Base-by-base conservation (phyloP, 768 basidiomycete species). In the Coprinopsis strossmayeri region DNA sequence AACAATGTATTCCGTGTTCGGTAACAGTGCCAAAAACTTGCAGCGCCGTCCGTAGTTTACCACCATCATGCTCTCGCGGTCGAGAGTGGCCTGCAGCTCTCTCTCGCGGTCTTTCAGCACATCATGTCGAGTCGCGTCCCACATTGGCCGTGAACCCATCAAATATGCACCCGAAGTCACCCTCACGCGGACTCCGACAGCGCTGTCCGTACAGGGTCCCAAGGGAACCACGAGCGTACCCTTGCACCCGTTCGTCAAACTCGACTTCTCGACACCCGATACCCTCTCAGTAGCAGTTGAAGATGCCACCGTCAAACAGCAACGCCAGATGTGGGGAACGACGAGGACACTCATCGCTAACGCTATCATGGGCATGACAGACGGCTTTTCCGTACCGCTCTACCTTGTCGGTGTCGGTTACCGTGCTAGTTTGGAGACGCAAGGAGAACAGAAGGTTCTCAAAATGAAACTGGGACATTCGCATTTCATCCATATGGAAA, bases 381-480 rank as follows among this genome's bases (percentile, higher is more conserved):
- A 83, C 51, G 94, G 94, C 3, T 97, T 90, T 69, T 76, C 76
- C 0, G 74, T 90, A 7, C 84, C 91, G 12, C 64, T 99, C 13
- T 85, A 84, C 60, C 79, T 99, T 53, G 94, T 97, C 53, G 95
- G 95, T 15, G 92, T 99, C 27, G 94, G 95, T 1, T 99, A 91
- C 70, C 77, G 95, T 59, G 93, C 84, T 5, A 80, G 81, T 2
- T 65, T 97, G 49, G 95, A 99, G 69, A 76, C 78, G 45, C 54
- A 77, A 42, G 82, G 81, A 34, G 72, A 77, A 49, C 78, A 70
- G 34, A 82, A 83, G 20, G 69, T 82, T 64, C 70, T 98, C 45
- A 90, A 85, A 63, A 82, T 98, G 78, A 94, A 94, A 67, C 76
- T 98, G 12, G 94, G 95, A 1, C 91, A 84, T 65, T 90, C 92